Evolutionary conservation across 768 basidiomycete species (phyloP), one percentile per base, ranked within the genome.

Genomic region (Macrolepiota fuliginosa): DNA sequence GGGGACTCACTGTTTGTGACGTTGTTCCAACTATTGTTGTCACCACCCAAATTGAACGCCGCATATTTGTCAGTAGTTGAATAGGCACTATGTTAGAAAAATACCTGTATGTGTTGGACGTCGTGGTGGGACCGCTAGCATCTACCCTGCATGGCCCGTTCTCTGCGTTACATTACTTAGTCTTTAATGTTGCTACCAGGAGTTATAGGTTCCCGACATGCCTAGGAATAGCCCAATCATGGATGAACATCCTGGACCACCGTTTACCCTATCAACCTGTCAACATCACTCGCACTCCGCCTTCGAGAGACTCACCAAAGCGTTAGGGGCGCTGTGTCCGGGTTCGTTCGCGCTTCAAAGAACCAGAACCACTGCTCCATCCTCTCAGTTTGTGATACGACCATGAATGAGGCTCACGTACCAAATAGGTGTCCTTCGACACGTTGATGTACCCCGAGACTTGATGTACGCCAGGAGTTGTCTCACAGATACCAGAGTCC

Each of bases 181-280:
- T 19, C 32, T 17, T 15, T 29, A 36, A 9, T 15, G 37, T 10
- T 11, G 1, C 10, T 22, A 5, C 13, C 19, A 35, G 22, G n/a
- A 36, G 47, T 32, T 32, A 32, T n/a, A n/a, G 22, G 11, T 49
- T 49, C 5, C 10, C 3, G 13, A 13, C 49, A 24, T 45, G 52
- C 58, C 90, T 81, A 89, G 89, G 64, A 91, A 81, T 11, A 91
- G 76, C 2, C 89, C 90, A 2, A 88, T 75, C 74, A 82, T 82
- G 37, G 81, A 81, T 3, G 83, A 83, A 66, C 79, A 79, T 32
- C 83, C 84, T 22, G 85, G 85, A 77, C 81, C 50, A 32, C 54
- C 56, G 29, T 32, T 53, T 27, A 25, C 40, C 46, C 54, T 36
- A 15, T 22, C 10, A 4, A 54, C n/a, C 53, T 17, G n/a, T 15